phyloP scores from a whole-genome alignment of 2,329 filamentous ascomycete species.

The Colletotrichum godetiae region DNA sequence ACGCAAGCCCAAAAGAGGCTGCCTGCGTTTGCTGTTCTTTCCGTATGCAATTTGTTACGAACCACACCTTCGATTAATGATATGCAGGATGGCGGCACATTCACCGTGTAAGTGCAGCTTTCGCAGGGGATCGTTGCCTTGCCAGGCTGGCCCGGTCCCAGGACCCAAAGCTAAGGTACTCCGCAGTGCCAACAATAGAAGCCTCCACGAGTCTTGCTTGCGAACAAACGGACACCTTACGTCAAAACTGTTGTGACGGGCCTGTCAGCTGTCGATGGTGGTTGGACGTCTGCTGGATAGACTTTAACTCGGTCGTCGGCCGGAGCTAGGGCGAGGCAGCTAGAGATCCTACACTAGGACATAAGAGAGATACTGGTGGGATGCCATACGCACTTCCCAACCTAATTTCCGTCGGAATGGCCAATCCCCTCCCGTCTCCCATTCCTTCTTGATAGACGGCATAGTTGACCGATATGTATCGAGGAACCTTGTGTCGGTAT shows the following conservation, averaged over 20 bases:
- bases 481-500: constrained; percentile 2
- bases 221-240: neutral
- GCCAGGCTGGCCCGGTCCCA: constrained; percentile 23
- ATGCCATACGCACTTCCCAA: constrained; percentile 17
- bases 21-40: neutral
- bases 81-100: constrained; percentile 23
- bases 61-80: constrained; percentile 1
- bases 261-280: neutral
- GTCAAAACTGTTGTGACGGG: constrained; percentile 15
- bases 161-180: constrained; percentile 18
- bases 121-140: constrained; percentile 29
- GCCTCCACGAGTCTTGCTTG: constrained; percentile 1
- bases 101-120: constrained; percentile 1
- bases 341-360: neutral
- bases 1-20: neutral
- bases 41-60: constrained; percentile 10
- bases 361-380: neutral
- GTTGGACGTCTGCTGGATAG: constrained; percentile 14
- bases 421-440: neutral
- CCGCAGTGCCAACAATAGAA: constrained; percentile 35
- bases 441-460: neutral
- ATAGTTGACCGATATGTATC: neutral
- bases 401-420: neutral
- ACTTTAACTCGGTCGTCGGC: constrained; percentile 23
- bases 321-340: constrained; percentile 1